phyloP scores from a whole-genome alignment of 805 yeast species.

The Starmerella davenportii region DNA sequence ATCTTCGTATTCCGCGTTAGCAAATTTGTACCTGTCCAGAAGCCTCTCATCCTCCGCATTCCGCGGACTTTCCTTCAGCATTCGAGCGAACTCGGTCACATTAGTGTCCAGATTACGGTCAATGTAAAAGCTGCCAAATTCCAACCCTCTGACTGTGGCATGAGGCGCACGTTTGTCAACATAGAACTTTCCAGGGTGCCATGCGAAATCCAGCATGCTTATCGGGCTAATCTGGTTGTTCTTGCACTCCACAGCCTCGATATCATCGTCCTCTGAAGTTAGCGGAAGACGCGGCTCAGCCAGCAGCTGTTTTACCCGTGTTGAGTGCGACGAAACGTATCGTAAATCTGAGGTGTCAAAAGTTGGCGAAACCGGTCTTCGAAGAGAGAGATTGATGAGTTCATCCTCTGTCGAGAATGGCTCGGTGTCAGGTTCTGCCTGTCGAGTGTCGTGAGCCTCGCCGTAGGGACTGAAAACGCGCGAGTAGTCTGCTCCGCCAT shows the following conservation, averaged over 20 bases:
- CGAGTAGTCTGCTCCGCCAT: not conserved
- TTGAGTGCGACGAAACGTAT: not conserved
- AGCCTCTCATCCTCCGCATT: slow-evolving; percentile 23
- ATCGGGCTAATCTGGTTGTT: not conserved
- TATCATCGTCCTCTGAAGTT: not conserved
- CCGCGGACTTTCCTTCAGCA: slow-evolving; percentile 18
- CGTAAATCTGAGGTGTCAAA: not conserved
- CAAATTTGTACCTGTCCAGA: slow-evolving; percentile 45
- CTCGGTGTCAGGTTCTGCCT: too few species aligned
- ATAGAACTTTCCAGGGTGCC: slow-evolving; percentile 5
- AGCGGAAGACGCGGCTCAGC: not conserved
- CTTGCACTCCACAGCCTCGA: slow-evolving; percentile 1
- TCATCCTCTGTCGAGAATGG: not conserved
- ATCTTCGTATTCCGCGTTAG: slow-evolving; percentile 34
- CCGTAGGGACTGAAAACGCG: not conserved
- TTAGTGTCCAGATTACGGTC: slow-evolving; percentile 7
- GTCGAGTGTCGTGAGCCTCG: too few species aligned
- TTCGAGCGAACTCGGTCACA: slow-evolving; percentile 1
- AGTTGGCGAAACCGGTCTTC: not conserved
- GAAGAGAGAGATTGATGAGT: not conserved
- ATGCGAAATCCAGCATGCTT: slow-evolving; percentile 10
- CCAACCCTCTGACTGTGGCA: slow-evolving; percentile 4
- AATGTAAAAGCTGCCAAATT: slow-evolving; percentile 1
- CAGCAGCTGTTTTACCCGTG: not conserved
- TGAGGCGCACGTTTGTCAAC: slow-evolving; percentile 5